These are phyloP conservation scores for Amanita pseudoporphyria DNA, from an alignment of 768 basidiomycete species.

Conservation along the genomic window DNA sequence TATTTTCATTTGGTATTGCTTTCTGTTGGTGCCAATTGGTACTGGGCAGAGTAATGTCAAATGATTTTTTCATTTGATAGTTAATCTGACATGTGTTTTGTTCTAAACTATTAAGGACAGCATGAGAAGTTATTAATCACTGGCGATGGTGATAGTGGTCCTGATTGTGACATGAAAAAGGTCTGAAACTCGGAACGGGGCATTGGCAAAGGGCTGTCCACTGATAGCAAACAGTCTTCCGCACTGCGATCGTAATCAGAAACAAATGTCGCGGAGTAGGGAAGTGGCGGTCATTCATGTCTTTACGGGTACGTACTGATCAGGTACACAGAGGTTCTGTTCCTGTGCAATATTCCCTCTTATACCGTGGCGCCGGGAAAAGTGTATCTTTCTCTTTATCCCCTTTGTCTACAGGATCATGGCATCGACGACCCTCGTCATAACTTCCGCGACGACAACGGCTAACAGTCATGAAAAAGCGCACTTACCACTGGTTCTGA, in stretches of 20 bases:
- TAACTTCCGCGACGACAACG: neutral
- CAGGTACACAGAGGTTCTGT: too few species aligned
- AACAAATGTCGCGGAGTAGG: too few species aligned
- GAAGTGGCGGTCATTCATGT: too few species aligned
- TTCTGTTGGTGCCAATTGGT: neutral
- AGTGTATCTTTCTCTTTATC: neutral
- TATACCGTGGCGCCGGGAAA: neutral
- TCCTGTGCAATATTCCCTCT: neutral
- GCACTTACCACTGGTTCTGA: neutral
- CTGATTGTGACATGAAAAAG: too few species aligned
- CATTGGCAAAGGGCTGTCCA: too few species aligned
- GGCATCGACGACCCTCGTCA: neutral
- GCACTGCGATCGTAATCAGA: too few species aligned
- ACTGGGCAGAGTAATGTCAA: neutral
- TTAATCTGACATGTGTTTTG: neutral
- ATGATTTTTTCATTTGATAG: neutral
- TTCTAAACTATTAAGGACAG: neutral
- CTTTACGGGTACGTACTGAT: too few species aligned
- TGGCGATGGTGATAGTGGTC: too few species aligned
- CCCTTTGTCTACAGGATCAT: neutral
- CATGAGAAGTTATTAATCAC: too few species aligned
- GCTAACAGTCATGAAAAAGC: neutral
- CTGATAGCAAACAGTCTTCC: too few species aligned
- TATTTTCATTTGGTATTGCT: conserved; percentile 3
- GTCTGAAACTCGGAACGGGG: too few species aligned